Evolutionary conservation across 1,139 yeast genomes (phyloP).

Genomic region (Scheffersomyces segobiensis): DNA sequence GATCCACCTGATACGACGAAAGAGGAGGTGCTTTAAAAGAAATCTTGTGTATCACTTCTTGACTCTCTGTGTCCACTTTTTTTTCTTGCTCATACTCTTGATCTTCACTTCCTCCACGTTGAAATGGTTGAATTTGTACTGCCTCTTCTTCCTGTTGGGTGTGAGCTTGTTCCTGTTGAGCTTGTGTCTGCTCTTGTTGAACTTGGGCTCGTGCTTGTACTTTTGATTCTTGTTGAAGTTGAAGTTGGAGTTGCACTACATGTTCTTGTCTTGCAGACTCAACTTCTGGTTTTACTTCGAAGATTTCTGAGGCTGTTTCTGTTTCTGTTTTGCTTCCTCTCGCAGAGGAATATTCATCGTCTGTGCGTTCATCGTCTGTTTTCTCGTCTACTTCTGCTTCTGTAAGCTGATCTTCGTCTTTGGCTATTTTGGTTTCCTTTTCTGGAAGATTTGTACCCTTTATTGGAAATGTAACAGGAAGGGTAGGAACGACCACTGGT

Average conservation of each 20-base stretch:
- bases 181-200: background rate
- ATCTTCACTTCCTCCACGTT: constrained; percentile 3
- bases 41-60: background rate
- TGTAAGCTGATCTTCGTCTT: constrained; percentile 13
- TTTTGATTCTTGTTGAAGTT: background rate
- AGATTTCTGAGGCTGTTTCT: constrained; percentile 2
- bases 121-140: background rate
- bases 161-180: background rate
- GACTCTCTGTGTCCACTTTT: background rate
- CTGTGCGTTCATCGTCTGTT: constrained; percentile 12
- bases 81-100: constrained; percentile 1
- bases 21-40: constrained; percentile 30
- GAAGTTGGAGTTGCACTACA: background rate
- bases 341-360: background rate
- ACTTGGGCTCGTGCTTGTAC: background rate
- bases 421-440: constrained; percentile 6
- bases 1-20: constrained; percentile 59
- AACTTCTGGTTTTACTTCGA: background rate
- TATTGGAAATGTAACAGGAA: background rate
- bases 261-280: background rate
- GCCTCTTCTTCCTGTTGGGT: background rate
- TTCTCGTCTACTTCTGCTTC: constrained; percentile 19
- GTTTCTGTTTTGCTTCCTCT: background rate
- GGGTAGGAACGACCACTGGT: background rate
- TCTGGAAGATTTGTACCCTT: constrained; percentile 2